phyloP scores from a whole-genome alignment of 2,329 filamentous ascomycete species.

The Verticillium zaregamsianum region DNA sequence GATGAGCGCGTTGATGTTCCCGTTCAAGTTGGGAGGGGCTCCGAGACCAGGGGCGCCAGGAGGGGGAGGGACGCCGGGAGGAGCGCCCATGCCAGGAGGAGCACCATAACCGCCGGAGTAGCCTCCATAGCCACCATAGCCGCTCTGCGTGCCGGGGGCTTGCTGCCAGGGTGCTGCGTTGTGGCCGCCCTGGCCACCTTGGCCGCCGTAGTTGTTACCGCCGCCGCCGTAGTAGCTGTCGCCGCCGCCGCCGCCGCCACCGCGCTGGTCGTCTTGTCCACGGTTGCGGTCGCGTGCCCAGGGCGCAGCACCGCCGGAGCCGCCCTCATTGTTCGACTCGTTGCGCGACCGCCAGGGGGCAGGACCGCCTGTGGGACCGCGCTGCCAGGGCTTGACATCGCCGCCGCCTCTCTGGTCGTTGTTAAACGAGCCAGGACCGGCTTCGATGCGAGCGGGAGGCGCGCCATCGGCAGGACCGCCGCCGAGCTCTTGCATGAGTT shows the following conservation, averaged over 20 bases:
- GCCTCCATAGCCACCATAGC: slow-evolving; percentile 53
- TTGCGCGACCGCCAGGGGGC: slow-evolving; percentile 71
- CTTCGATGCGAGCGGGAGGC: slow-evolving; percentile 80
- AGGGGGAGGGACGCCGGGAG: slow-evolving; percentile 34
- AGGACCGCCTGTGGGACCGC: slow-evolving; percentile 75
- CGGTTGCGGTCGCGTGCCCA: slow-evolving; percentile 57
- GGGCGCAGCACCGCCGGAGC: slow-evolving; percentile 46
- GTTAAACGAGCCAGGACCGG: slow-evolving; percentile 64
- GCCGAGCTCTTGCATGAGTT: slow-evolving; percentile 96
- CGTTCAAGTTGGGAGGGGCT: slow-evolving; percentile 49
- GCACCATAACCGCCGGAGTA: slow-evolving; percentile 38
- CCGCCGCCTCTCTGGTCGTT: slow-evolving; percentile 43
- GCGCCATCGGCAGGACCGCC: slow-evolving; percentile 61
- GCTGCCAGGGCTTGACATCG: slow-evolving; percentile 81
- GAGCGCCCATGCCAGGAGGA: slow-evolving; percentile 40
- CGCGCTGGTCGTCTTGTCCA: slow-evolving; percentile 35
- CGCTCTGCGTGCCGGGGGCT: slow-evolving; percentile 38
- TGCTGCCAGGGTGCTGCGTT: slow-evolving; percentile 58
- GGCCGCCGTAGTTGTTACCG: slow-evolving; percentile 4
- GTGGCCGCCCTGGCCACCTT: slow-evolving; percentile 12
- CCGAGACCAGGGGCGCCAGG: slow-evolving; percentile 37
- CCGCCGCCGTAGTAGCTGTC: not conserved
- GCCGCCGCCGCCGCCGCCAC: slow-evolving; percentile 15
- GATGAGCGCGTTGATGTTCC: slow-evolving; percentile 61
- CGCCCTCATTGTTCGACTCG: slow-evolving; percentile 35